Evolutionary conservation across 441 rosid species (phyloP).

Genomic region (Corymbia citriodora): DNA sequence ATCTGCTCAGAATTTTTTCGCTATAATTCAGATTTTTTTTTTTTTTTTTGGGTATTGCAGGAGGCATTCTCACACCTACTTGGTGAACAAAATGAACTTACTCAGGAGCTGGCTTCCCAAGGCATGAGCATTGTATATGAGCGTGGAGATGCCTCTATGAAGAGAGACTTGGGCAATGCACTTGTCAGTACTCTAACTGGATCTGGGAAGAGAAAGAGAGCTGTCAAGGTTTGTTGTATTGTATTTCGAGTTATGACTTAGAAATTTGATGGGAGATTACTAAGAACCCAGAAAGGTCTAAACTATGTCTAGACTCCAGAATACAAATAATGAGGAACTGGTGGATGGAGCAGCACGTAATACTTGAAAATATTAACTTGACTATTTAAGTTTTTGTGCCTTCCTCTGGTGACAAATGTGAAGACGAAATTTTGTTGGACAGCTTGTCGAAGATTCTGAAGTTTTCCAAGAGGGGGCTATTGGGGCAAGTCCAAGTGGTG

Average conservation of each 20-base stretch:
- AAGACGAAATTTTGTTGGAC: constrained; percentile 13
- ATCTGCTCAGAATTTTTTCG: neutral
- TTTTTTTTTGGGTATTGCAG: constrained; percentile 38
- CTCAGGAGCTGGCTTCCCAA: constrained; percentile 97
- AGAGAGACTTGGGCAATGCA: constrained; percentile 83
- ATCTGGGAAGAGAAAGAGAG: constrained; percentile 96
- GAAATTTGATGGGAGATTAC: neutral
- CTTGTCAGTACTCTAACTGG: constrained; percentile 87
- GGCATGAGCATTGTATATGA: constrained; percentile 99
- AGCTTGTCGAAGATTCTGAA: constrained; percentile 94
- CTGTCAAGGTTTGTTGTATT: constrained; percentile 64
- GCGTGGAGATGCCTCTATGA: constrained; percentile 91
- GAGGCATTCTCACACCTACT: constrained; percentile 93
- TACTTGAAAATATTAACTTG: neutral
- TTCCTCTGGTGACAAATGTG: constrained; percentile 4
- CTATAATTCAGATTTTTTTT: neutral
- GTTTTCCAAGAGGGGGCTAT: constrained; percentile 95
- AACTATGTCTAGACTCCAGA: neutral
- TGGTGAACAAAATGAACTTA: constrained; percentile 95
- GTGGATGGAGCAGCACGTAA: neutral
- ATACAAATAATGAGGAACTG: neutral
- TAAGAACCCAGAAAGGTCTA: neutral
- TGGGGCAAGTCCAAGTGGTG: constrained; percentile 86
- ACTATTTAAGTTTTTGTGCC: neutral
- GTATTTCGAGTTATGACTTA: neutral